Percentiles rank a stretch among this genome's conserved stretches.
These are phyloP conservation scores for Trichoderma erinaceum DNA, from an alignment of 495 filamentous ascomycete genomes.

Conservation along the genomic window DNA sequence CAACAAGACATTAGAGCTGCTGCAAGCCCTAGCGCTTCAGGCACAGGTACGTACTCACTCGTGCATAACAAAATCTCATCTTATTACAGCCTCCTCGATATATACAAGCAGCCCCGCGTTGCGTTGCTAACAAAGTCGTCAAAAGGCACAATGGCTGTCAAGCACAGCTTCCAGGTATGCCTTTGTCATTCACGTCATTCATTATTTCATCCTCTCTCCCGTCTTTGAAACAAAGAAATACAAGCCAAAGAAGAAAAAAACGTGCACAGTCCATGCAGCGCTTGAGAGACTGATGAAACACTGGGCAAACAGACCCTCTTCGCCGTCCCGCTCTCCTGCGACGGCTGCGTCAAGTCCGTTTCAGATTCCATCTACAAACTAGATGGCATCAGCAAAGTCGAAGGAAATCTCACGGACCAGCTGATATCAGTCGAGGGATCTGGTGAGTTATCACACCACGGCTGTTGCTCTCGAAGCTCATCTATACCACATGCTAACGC, in stretches of 20 bases:
- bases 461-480: not conserved
- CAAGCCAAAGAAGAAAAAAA: not conserved
- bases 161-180: slow-evolving; percentile 27
- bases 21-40: not conserved
- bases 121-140: not conserved
- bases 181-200: not conserved
- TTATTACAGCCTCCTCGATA: not conserved
- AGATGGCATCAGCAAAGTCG: slow-evolving; percentile 62
- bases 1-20: not conserved
- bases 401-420: slow-evolving; percentile 59
- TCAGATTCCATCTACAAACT: slow-evolving; percentile 68
- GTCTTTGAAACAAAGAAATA: slow-evolving; percentile 9
- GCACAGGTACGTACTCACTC: slow-evolving; percentile 2
- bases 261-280: slow-evolving; percentile 3
- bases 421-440: slow-evolving; percentile 65
- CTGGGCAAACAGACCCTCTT: slow-evolving; percentile 67
- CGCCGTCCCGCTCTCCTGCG: slow-evolving; percentile 88
- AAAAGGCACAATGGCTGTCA: slow-evolving; percentile 25
- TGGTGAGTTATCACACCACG: slow-evolving; percentile 36
- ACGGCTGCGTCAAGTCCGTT: slow-evolving; percentile 77
- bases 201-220: not conserved
- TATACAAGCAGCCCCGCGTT: not conserved
- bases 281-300: slow-evolving; percentile 23
- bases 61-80: not conserved
- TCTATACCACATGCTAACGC: slow-evolving; percentile 6